Conservation (phyloP, 2,329 filamentous ascomycete species). For the Tolypocladium tropicale region DNA sequence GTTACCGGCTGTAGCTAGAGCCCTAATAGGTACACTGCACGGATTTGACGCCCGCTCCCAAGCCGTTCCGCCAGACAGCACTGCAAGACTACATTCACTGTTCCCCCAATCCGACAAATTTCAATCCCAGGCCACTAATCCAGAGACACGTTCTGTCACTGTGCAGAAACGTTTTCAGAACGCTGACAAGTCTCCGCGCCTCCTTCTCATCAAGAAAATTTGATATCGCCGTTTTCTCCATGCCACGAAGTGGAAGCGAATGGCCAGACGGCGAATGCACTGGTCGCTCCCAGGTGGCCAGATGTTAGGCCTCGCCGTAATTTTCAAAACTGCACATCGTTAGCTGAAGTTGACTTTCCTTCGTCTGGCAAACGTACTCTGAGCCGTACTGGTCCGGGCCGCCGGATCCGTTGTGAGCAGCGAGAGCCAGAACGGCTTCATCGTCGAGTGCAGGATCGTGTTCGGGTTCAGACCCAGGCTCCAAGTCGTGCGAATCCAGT, state of each 20-base stretch:
- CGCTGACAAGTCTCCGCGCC: not conserved
- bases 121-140: not conserved
- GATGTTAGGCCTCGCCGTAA: constrained; percentile 27
- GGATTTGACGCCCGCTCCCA: not conserved
- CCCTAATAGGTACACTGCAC: not conserved
- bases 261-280: not conserved
- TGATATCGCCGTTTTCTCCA: not conserved
- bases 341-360: not conserved
- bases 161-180: not conserved
- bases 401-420: constrained; percentile 29
- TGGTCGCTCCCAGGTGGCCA: not conserved
- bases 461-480: constrained; percentile 12
- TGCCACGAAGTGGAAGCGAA: not conserved
- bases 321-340: constrained; percentile 21
- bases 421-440: constrained; percentile 37
- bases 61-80: not conserved
- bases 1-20: not conserved
- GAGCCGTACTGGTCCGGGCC: constrained; percentile 27
- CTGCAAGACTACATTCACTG: not conserved
- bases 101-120: not conserved
- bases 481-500: constrained; percentile 17
- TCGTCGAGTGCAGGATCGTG: constrained; percentile 31
- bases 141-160: not conserved
- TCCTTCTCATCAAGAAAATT: not conserved
- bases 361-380: constrained; percentile 25